Evolutionary conservation across 2,329 filamentous ascomycete genomes (phyloP), one percentile per base, ranked within the genome.

Genomic region (Ophiostoma triangulosporum): DNA sequence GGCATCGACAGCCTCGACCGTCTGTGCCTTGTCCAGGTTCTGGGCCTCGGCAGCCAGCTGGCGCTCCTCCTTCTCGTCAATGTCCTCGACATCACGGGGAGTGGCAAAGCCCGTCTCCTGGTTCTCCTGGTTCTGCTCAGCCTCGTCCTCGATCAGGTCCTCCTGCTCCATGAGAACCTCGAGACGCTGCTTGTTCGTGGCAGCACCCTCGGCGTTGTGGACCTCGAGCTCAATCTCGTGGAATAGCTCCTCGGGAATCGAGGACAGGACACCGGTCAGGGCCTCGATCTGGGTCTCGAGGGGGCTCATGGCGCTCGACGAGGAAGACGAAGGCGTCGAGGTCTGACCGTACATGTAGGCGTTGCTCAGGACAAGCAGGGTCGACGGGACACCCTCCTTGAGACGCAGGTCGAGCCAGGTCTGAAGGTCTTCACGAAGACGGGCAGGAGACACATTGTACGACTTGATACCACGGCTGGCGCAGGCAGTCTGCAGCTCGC

Each of bases 181-280:
- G 40, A 98, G 84, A 67, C 93, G 86, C 75, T 97, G 93, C 78
- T 94, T 96, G 80, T 98, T 98, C 60, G 93, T 98, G 24, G 93
- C 93, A 11, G 90, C 91, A 57, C 93, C 93, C 71, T 98, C 93
- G 49, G 91, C 90, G 57, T 84, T 95, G 76, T 96, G 88, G 9
- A 98, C 89, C 72, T 98, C 93, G 31, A 98, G 84, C 70, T 97
- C 93, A 59, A 98, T 96, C 74, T 98, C 93, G 75, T 98, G 93
- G 86, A 94, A 98, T 38, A 98, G 77, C 69, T 98, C 93, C 69
- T 98, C 93, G 3, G 93, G 93, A 58, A 98, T 97, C 57, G 86
- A 90, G 38, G 88, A 94, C 38, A 98, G 75, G 5, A 98, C 93
- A 53, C 89, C 87, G 57, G 90, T 88, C 49, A 98, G 79, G 0